Evolutionary conservation across 352 stramenopile species (phyloP), one percentile per base, ranked within the genome.

Genomic region (Globisporangium takayamanum): DNA sequence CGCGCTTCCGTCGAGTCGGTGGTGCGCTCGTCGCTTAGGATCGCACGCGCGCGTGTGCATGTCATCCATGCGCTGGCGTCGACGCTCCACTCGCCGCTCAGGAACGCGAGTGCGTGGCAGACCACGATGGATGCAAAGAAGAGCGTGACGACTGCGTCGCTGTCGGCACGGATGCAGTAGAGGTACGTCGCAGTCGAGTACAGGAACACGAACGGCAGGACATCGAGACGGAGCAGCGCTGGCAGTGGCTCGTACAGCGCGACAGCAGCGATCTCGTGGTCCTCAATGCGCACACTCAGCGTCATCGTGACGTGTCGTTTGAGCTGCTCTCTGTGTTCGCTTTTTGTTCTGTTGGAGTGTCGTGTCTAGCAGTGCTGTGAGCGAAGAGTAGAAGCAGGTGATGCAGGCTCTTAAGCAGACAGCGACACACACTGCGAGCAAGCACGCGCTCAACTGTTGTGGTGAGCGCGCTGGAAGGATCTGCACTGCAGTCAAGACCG

Each of bases 171-270:
- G 8, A 63, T 53, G 20, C 57, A 46, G 30, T 62, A 64, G 10
- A 81, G 60, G 57, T 72, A 76, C 37, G 66, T 51, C n/a, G 63
- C 60, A 1, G 71, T 78, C 37, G 59, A 36, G 53, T 84, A 84
- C 25, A 82, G 55, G 4, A 73, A 58, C 14, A 50, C 33, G 50
- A 84, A 84, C 16, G 74, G 74, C 26, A 84, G 64, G 45, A 84
- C 72, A 45, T 84, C 72, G 18, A 84, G 68, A 0, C 59, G 80
- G 59, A 88, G 65, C 15, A 64, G 41, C 64, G 56, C 71, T 37
- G 83, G 83, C 48, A 93, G 68, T 62, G 80, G 77, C 64, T 70
- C 67, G 56, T 88, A 88, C 44, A 93, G 74, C 63, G 66, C 67
- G 36, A 89, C 69, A 36, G 59, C 63, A 44, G 62, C 63, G 52